A percentile compares a stretch with the other conserved stretches of the same genome.
These are phyloP conservation scores for Perilla frutescens DNA, from an alignment of 257 asterid species.

Conservation along the genomic window DNA sequence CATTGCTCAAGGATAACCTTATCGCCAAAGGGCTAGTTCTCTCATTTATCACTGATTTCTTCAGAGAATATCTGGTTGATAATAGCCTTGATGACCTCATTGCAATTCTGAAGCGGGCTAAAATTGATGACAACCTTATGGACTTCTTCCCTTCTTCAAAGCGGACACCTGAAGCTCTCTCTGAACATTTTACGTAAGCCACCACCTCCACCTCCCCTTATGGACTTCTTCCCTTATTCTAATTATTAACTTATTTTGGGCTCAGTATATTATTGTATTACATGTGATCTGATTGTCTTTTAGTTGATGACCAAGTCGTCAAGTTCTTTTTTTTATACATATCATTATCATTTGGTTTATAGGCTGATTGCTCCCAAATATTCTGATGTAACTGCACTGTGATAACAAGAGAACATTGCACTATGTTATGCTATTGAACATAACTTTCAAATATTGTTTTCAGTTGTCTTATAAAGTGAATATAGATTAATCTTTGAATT, in stretches of 20 bases:
- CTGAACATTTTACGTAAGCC: constrained; percentile 95
- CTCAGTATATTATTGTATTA: neutral
- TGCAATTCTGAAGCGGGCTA: constrained; percentile 86
- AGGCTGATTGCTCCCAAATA: neutral
- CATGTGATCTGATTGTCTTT: neutral
- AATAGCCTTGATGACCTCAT: constrained; percentile 97
- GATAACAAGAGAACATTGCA: too few species aligned
- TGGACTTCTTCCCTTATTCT: too few species aligned
- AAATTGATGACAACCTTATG: constrained; percentile 89
- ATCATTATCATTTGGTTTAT: neutral
- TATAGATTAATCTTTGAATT: constrained; percentile 1
- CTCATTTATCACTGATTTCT: constrained; percentile 88
- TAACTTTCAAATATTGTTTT: neutral
- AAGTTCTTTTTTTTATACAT: too few species aligned
- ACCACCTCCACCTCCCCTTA: neutral
- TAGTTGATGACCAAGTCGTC: neutral
- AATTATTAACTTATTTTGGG: neutral
- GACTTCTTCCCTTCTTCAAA: constrained; percentile 88
- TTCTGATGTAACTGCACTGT: too few species aligned
- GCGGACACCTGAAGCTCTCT: constrained; percentile 86
- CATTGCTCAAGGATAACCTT: constrained; percentile 96
- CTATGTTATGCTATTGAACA: neutral
- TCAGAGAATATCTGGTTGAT: constrained; percentile 94
- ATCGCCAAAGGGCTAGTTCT: constrained; percentile 97
- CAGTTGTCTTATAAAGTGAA: neutral